Evolutionary conservation across 257 asterid species (phyloP).

Genomic region (Solanum acaule): DNA sequence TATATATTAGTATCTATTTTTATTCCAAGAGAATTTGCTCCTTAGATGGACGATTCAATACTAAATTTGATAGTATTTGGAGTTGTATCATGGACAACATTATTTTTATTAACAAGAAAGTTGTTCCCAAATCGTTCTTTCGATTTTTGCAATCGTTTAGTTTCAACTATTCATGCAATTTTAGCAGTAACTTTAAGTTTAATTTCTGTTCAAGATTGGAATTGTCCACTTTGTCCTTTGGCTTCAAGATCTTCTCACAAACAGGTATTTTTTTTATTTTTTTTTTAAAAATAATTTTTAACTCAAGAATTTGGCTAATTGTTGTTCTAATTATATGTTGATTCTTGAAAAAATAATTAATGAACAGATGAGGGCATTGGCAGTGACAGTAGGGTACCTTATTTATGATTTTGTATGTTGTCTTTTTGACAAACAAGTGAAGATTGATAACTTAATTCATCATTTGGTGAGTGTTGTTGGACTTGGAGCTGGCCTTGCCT

Average conservation of each 20-base stretch:
- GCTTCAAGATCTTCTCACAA: conserved; percentile 54
- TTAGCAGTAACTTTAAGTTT: conserved; percentile 52
- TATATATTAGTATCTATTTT: not conserved
- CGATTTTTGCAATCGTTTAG: conserved; percentile 75
- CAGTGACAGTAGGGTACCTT: conserved; percentile 41
- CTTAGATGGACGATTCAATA: conserved; percentile 48
- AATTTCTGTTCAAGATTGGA: conserved; percentile 62
- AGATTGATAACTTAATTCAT: conserved; percentile 62
- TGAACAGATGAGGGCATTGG: conserved; percentile 59
- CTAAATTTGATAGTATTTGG: conserved; percentile 26
- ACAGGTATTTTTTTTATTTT: conserved; percentile 30
- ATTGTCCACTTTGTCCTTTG: conserved; percentile 66
- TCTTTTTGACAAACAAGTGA: conserved; percentile 36
- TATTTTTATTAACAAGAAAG: conserved; percentile 36
- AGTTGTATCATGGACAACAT: conserved; percentile 53
- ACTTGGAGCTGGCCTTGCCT: conserved; percentile 54
- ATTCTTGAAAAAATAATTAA: not conserved
- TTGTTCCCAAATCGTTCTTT: conserved; percentile 42
- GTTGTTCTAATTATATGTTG: not conserved
- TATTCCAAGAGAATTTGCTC: not conserved
- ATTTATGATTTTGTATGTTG: conserved; percentile 66
- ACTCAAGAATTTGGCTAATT: not conserved
- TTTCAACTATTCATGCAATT: conserved; percentile 57
- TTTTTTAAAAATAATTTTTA: not conserved
- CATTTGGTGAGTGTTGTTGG: conserved; percentile 77